Evolutionary conservation across 257 asterid genomes (phyloP).

Genomic region (Solanum chmielewskii): DNA sequence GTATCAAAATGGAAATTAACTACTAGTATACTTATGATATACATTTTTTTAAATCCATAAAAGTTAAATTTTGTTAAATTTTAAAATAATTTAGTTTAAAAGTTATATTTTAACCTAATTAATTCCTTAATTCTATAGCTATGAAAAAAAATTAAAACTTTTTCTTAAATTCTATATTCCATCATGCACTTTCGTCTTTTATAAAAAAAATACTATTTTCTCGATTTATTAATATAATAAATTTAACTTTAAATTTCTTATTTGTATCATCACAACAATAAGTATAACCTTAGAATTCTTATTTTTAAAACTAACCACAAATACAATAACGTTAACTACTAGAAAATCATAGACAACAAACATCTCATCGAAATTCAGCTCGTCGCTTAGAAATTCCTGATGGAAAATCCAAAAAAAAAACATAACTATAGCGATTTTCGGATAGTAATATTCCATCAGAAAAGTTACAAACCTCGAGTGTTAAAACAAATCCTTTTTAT

Average conservation of each 20-base stretch:
- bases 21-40: background rate
- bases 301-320: background rate
- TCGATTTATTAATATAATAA: background rate
- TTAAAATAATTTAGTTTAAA: background rate
- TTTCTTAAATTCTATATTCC: background rate
- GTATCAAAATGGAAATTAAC: background rate
- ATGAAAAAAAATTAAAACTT: rapidly evolving
- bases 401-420: background rate
- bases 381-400: background rate
- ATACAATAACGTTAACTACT: background rate
- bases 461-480: background rate
- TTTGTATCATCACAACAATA: background rate
- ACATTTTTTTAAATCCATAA: background rate
- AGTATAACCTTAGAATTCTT: background rate
- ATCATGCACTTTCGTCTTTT: background rate
- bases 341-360: background rate
- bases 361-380: background rate
- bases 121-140: background rate
- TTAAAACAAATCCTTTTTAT: background rate
- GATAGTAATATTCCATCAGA: background rate
- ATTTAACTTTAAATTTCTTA: background rate
- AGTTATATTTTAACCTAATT: background rate
- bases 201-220: background rate
- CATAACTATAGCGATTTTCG: background rate
- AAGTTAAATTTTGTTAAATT: background rate